These are phyloP conservation scores for Psilocybe tampanensis DNA, from an alignment of 768 basidiomycete species.

Conservation along the genomic window DNA sequence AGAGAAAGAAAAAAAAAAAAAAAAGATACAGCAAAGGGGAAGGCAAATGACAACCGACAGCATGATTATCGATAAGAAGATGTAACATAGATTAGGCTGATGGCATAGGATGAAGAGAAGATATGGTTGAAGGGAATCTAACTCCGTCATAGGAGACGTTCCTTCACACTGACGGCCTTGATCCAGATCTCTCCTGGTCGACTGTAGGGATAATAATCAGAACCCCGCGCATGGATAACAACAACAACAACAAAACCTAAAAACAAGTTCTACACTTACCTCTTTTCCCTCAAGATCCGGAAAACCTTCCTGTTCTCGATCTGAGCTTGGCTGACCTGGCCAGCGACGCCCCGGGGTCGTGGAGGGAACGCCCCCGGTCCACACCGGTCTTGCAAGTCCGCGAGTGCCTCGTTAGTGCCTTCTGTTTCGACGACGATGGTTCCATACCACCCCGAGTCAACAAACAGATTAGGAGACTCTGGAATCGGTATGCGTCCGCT, in stretches of 20 bases:
- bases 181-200: constrained; percentile 79
- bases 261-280: constrained; percentile 35
- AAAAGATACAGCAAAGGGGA: neutral
- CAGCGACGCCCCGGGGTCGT: constrained; percentile 43
- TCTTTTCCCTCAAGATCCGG: constrained; percentile 76
- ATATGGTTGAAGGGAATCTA: neutral
- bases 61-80: neutral
- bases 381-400: constrained; percentile 76
- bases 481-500: constrained; percentile 54
- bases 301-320: constrained; percentile 46
- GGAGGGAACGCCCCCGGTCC: constrained; percentile 69
- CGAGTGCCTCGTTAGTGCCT: constrained; percentile 83
- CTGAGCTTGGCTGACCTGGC: constrained; percentile 42
- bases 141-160: constrained; percentile 13
- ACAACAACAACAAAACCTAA: neutral
- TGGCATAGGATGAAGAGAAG: neutral
- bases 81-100: neutral
- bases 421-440: constrained; percentile 84
- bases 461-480: constrained; percentile 51
- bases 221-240: neutral
- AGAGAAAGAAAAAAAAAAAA: neutral
- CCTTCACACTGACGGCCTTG: constrained; percentile 61
- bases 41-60: neutral
- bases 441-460: constrained; percentile 85
- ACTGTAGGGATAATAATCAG: constrained; percentile 32